Base-by-base conservation (phyloP, 2,329 filamentous ascomycete genomes). In the Penicillium hordei region DNA sequence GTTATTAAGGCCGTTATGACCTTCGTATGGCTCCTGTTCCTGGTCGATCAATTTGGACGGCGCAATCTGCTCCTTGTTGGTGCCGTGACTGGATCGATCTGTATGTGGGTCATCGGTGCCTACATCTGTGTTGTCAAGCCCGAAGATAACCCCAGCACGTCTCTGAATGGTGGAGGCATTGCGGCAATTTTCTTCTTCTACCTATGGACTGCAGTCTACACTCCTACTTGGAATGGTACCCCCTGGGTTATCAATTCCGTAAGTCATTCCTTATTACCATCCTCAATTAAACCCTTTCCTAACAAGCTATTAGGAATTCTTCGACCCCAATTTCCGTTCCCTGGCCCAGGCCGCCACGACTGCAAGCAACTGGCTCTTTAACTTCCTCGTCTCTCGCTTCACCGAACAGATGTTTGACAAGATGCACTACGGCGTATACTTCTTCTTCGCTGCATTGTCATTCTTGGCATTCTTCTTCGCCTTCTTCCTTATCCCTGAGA, bases 181-280 rank as follows among this genome's bases (percentile, higher is more conserved):
- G 76, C 81, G 31, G 79, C 78, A 21, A 74, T 83, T 48, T 74
- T 82, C 61, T 89, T 90, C 79, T 89, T 90, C 77, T 90, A 90
- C 68, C 79, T 90, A 0, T 90, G 86, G 85, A 89, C 88, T 0
- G 84, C 82, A 0, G 86, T 87, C 72, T 92, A 91, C 75, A 89
- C 86, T 0, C 87, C 84, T 0, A 83, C 83, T 0, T 90, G 87
- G 87, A 89, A 89, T 68, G 87, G 87, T 2, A 89, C 86, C 0
- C 89, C 88, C 0, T 92, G 89, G 89, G 87, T 92, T 23, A 76
- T 89, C 68, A 90, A 90, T 77, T 82, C 82, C 12, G 68, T 71
- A 62, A 55, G 63, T 64, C 43, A 15, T 45, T 27, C 1, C 46
- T n/a, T 10, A 33, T 38, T 9, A 5, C 15, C 3, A 21, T 9